Evolutionary conservation across 495 filamentous ascomycete species (phyloP).

Genomic region (Achaetomiella virescens): DNA sequence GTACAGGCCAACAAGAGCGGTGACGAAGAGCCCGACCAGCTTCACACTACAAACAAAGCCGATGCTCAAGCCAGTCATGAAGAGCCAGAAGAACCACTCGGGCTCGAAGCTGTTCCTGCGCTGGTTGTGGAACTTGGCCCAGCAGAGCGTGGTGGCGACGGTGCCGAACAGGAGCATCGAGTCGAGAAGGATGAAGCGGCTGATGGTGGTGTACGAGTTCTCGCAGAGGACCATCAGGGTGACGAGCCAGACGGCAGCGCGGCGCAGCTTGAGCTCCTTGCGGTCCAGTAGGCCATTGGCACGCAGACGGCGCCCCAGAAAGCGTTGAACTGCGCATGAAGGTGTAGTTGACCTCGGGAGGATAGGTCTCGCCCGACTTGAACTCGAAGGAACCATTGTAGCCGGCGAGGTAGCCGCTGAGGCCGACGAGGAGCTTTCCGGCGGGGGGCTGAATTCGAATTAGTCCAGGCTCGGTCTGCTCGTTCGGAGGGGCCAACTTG

Average conservation of each 20-base stretch:
- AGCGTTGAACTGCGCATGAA: slow-evolving; percentile 99
- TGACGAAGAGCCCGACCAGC: slow-evolving; percentile 93
- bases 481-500: slow-evolving; percentile 22
- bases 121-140: slow-evolving; percentile 87
- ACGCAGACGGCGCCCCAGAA: slow-evolving; percentile 89
- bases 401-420: slow-evolving; percentile 90
- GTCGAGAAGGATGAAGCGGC: slow-evolving; percentile 92
- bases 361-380: slow-evolving; percentile 95
- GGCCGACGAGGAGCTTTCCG: slow-evolving; percentile 95
- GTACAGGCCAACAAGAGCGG: slow-evolving; percentile 89
- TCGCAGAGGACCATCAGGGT: slow-evolving; percentile 96
- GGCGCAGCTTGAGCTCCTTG: slow-evolving; percentile 81
- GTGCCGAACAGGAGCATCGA: slow-evolving; percentile 99
- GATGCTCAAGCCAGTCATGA: slow-evolving; percentile 86
- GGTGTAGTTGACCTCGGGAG: slow-evolving; percentile 88
- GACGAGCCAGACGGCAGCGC: slow-evolving; percentile 86
- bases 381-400: slow-evolving; percentile 99
- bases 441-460: slow-evolving; percentile 63
- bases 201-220: slow-evolving; percentile 98
- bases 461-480: slow-evolving; percentile 3
- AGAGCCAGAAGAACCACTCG: slow-evolving; percentile 90
- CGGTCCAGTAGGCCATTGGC: slow-evolving; percentile 91
- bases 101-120: slow-evolving; percentile 75
- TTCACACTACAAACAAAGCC: slow-evolving; percentile 98
- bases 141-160: slow-evolving; percentile 91